phyloP scores from a whole-genome alignment of 1,284 basidiomycete species.

The Cutaneotrichosporon sp. region DNA sequence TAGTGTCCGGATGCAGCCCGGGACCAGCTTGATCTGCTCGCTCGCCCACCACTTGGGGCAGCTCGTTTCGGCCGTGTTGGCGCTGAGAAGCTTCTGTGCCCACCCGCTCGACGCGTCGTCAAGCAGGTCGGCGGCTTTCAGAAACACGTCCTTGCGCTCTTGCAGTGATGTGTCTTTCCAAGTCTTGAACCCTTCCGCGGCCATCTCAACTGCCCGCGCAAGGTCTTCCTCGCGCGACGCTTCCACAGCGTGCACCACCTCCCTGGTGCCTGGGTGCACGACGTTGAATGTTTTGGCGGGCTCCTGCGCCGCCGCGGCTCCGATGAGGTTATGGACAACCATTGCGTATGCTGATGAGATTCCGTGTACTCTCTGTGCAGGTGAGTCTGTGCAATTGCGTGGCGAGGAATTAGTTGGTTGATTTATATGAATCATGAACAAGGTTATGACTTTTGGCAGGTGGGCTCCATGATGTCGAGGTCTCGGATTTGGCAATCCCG shows the following conservation, averaged over 20 bases:
- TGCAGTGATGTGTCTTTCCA: conserved; percentile 12
- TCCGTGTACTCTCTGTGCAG: too few relatives aligned
- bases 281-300: conserved; percentile 9
- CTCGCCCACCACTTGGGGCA: conserved; percentile 13
- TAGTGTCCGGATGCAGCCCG: conserved; percentile 4
- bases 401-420: too few relatives aligned
- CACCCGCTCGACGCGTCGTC: conserved; percentile 14
- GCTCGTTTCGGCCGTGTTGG: conserved; percentile 18
- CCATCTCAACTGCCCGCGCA: conserved; percentile 5
- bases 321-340: conserved; percentile 4
- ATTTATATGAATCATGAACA: too few relatives aligned
- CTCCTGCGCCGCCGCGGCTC: neutral
- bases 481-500: too few relatives aligned
- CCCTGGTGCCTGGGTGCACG: conserved; percentile 13
- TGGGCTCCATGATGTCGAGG: too few relatives aligned
- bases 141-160: conserved; percentile 12
- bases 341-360: neutral
- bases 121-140: conserved; percentile 11
- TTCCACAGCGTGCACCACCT: conserved; percentile 11
- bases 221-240: conserved; percentile 7
- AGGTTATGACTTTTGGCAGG: too few relatives aligned
- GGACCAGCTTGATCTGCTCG: conserved; percentile 10
- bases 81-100: conserved; percentile 7
- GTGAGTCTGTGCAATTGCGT: too few relatives aligned
- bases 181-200: neutral